These are phyloP conservation scores for Xylaria curta DNA, from an alignment of 495 filamentous ascomycete species.

Conservation along the genomic window DNA sequence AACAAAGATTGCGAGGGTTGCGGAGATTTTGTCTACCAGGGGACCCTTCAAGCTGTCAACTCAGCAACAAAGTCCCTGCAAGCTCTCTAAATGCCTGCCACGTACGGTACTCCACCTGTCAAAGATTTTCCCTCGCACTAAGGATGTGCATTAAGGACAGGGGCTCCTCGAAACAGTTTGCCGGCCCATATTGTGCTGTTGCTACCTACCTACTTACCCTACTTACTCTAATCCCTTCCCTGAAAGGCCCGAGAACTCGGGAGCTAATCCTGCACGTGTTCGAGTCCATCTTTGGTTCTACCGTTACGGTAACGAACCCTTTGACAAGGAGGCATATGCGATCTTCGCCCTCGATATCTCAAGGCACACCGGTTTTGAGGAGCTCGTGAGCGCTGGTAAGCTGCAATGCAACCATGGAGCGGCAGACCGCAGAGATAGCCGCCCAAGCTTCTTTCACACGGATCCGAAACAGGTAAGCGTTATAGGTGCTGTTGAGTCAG, in stretches of 20 bases:
- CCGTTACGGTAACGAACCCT: neutral
- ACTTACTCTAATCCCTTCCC: constrained; percentile 1
- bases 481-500: constrained; percentile 7
- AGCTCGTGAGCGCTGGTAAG: neutral
- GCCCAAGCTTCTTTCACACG: constrained; percentile 6
- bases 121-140: constrained; percentile 7
- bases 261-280: constrained; percentile 14
- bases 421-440: constrained; percentile 8
- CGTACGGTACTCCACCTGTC: constrained; percentile 24
- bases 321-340: neutral
- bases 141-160: constrained; percentile 25
- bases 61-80: constrained; percentile 16
- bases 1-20: neutral
- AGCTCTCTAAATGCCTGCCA: constrained; percentile 27
- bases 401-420: constrained; percentile 14
- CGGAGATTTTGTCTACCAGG: constrained; percentile 19
- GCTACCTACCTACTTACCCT: constrained; percentile 21
- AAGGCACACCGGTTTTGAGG: neutral
- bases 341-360: constrained; percentile 1
- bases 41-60: neutral
- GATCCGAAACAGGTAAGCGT: constrained; percentile 21
- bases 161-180: constrained; percentile 28
- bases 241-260: constrained; percentile 17
- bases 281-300: neutral
- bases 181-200: constrained; percentile 24